Evolutionary conservation across 169 alveolate genomes (phyloP).

Genomic region (Cryptosporidium meleagridis): DNA sequence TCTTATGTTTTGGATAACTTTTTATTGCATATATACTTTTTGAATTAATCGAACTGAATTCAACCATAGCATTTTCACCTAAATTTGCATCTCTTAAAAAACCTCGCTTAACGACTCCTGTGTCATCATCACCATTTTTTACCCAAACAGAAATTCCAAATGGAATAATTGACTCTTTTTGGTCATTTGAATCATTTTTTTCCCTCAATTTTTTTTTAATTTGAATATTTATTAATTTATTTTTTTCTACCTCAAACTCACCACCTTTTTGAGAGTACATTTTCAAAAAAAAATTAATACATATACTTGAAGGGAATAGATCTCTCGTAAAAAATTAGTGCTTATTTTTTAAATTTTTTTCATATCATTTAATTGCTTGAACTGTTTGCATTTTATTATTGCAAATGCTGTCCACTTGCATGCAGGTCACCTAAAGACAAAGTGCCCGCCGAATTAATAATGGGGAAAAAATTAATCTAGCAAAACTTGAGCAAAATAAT

Average conservation of each 20-base stretch:
- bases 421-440: constrained; percentile 50
- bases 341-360: not conserved
- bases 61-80: constrained; percentile 73
- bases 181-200: constrained; percentile 1
- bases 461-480: not conserved
- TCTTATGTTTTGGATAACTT: constrained; percentile 57
- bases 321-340: not conserved
- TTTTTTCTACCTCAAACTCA: not conserved
- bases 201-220: not conserved
- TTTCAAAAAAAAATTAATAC: not conserved
- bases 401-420: constrained; percentile 68
- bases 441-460: constrained; percentile 29
- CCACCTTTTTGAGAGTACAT: constrained; percentile 13
- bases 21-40: constrained; percentile 35
- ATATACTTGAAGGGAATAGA: not conserved
- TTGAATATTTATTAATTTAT: constrained; percentile 8
- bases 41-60: constrained; percentile 23
- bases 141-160: constrained; percentile 72
- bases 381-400: constrained; percentile 14
- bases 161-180: constrained; percentile 42
- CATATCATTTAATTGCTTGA: not conserved
- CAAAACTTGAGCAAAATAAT: not conserved
- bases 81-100: constrained; percentile 64
- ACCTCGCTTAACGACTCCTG: constrained; percentile 10
- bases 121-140: not conserved